Percentiles rank a stretch among this genome's conserved stretches.
phyloP scores from a whole-genome alignment of 2,329 filamentous ascomycete species.

The Xylariaceae sp. region DNA sequence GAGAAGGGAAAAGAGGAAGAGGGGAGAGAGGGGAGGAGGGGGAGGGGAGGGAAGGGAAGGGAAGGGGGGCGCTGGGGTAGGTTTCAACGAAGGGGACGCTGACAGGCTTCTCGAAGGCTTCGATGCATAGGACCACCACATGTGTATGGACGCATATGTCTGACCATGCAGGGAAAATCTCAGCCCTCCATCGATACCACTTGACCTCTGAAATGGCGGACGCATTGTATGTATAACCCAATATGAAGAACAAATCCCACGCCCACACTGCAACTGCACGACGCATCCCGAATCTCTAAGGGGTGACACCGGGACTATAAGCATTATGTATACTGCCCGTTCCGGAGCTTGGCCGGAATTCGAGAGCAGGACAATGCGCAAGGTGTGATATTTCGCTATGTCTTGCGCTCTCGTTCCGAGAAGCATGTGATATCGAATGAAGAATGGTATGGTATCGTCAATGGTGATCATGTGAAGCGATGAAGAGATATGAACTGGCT shows the following conservation, averaged over 20 bases:
- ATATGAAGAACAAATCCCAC: too few relatives aligned
- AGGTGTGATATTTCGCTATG: background rate
- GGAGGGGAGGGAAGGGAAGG: too few relatives aligned
- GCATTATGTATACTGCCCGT: background rate
- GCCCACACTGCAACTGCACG: background rate
- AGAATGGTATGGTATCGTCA: background rate
- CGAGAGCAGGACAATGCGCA: background rate
- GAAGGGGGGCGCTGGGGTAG: conserved; percentile 17
- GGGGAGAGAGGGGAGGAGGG: background rate
- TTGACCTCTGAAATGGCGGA: background rate
- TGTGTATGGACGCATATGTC: conserved; percentile 24
- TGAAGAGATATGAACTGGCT: background rate
- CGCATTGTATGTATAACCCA: background rate
- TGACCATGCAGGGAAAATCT: conserved; percentile 20
- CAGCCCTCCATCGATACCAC: conserved; percentile 16
- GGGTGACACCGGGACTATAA: background rate
- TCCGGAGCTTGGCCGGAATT: background rate
- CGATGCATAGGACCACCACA: conserved; percentile 22
- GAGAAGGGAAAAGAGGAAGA: background rate
- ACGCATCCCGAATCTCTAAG: background rate
- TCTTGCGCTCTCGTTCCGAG: background rate
- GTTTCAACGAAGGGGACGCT: conserved; percentile 21
- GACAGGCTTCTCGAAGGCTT: conserved; percentile 29
- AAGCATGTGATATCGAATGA: too few relatives aligned
- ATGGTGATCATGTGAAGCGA: background rate